These are phyloP conservation scores for Leptoxyphium fumago DNA, from an alignment of 2,329 filamentous ascomycete genomes.

Conservation along the genomic window DNA sequence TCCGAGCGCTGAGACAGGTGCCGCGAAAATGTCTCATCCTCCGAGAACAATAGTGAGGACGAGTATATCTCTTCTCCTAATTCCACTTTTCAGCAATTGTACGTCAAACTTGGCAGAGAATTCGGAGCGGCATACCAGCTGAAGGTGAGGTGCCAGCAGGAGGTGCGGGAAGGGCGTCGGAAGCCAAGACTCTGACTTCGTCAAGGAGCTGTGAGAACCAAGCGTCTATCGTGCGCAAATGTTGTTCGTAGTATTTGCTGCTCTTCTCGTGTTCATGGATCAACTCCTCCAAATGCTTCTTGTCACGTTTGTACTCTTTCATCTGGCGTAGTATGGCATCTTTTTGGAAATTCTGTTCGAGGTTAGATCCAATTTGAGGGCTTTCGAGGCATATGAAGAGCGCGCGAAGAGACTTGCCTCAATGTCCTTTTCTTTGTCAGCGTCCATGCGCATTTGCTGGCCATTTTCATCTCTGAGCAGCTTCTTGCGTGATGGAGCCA, in stretches of 20 bases:
- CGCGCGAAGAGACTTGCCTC: constrained; percentile 46
- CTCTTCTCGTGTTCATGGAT: constrained; percentile 67
- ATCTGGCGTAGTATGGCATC: constrained; percentile 95
- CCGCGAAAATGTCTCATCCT: constrained; percentile 52
- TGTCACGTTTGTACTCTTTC: constrained; percentile 93
- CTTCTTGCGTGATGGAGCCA: constrained; percentile 80
- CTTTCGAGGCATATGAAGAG: not conserved
- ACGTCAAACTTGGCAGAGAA: constrained; percentile 13
- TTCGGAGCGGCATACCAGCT: constrained; percentile 14
- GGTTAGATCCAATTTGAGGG: not conserved
- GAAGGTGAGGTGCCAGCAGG: constrained; percentile 15
- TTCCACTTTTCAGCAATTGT: constrained; percentile 15
- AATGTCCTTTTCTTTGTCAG: constrained; percentile 56
- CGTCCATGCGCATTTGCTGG: constrained; percentile 42
- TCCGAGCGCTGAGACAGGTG: constrained; percentile 66
- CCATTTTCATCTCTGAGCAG: constrained; percentile 70
- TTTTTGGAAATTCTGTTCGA: constrained; percentile 67
- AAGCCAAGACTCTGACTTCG: constrained; percentile 30
- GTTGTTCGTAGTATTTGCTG: constrained; percentile 76
- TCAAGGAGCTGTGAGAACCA: constrained; percentile 72
- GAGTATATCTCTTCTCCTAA: constrained; percentile 30
- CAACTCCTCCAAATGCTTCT: constrained; percentile 63
- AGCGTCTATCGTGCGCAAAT: constrained; percentile 74
- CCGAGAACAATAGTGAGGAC: constrained; percentile 38
- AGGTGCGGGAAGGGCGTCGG: constrained; percentile 20